These are phyloP conservation scores for Suillus decipiens DNA, from an alignment of 768 basidiomycete genomes.

Conservation along the genomic window DNA sequence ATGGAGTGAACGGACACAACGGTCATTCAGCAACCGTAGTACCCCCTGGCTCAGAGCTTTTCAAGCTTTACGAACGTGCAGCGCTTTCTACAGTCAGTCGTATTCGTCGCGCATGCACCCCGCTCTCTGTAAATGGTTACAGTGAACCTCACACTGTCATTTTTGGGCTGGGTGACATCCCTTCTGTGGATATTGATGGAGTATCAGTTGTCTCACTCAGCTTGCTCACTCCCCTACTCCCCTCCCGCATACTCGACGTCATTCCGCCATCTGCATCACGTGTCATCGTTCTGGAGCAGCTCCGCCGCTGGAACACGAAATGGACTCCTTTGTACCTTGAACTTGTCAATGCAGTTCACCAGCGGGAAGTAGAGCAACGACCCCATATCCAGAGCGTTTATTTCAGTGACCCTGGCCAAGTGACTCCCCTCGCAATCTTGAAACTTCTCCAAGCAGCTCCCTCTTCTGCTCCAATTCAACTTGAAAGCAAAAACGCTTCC, in stretches of 20 bases:
- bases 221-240: slow-evolving; percentile 68
- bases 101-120: slow-evolving; percentile 59
- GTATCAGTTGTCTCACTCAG: slow-evolving; percentile 65
- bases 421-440: slow-evolving; percentile 46
- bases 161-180: slow-evolving; percentile 63
- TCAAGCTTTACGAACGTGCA: slow-evolving; percentile 67
- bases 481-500: slow-evolving; percentile 42
- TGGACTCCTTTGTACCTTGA: slow-evolving; percentile 91
- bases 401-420: slow-evolving; percentile 50
- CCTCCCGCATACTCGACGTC: slow-evolving; percentile 52
- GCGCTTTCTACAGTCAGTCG: slow-evolving; percentile 64
- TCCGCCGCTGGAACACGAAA: slow-evolving; percentile 73
- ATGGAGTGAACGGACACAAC: slow-evolving; percentile 11
- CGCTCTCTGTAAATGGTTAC: slow-evolving; percentile 54
- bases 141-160: slow-evolving; percentile 65
- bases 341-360: slow-evolving; percentile 70
- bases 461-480: slow-evolving; percentile 44
- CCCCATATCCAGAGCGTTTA: slow-evolving; percentile 63
- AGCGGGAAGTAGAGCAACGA: slow-evolving; percentile 46
- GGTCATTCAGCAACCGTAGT: slow-evolving; percentile 22
- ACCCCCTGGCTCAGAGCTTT: slow-evolving; percentile 32
- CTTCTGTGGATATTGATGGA: slow-evolving; percentile 49
- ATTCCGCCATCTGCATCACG: slow-evolving; percentile 65
- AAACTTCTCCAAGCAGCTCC: slow-evolving; percentile 50
- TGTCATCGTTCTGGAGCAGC: slow-evolving; percentile 83